These are phyloP conservation scores for Neonectria ditissima DNA, from an alignment of 2,329 filamentous ascomycete species.

Conservation along the genomic window DNA sequence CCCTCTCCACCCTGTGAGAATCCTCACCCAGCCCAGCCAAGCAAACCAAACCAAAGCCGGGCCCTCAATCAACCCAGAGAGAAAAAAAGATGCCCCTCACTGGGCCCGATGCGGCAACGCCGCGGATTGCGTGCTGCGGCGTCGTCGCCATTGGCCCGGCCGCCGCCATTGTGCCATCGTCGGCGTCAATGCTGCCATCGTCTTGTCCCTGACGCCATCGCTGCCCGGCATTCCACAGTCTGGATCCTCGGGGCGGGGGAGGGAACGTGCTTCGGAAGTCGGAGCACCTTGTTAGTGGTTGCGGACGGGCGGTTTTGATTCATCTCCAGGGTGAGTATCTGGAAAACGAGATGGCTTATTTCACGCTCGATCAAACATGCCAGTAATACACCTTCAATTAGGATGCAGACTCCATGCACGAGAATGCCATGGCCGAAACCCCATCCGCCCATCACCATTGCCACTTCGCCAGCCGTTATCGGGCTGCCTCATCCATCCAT, in stretches of 20 bases:
- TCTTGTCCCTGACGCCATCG: conserved; percentile 43
- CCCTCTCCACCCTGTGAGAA: neutral
- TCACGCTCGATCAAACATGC: neutral
- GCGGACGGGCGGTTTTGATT: neutral
- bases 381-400: no score
- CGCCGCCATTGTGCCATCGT: conserved; percentile 41
- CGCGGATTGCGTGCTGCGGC: conserved; percentile 44
- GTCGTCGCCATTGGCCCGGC: conserved; percentile 31
- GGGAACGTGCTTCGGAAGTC: conserved; percentile 28
- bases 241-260: conserved; percentile 21
- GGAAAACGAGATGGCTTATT: neutral
- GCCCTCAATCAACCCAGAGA: neutral
- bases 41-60: no score
- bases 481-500: neutral
- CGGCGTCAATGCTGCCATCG: conserved; percentile 44
- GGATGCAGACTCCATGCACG: no score
- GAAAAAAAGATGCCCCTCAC: conserved; percentile 39
- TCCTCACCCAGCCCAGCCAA: neutral
- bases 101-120: conserved; percentile 41
- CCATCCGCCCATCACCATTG: neutral
- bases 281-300: conserved; percentile 24
- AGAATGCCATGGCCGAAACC: neutral
- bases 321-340: neutral
- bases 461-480: neutral
- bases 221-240: conserved; percentile 1